Evolutionary conservation across 257 asterid genomes (phyloP).

Genomic region (Capsicum pubescens): DNA sequence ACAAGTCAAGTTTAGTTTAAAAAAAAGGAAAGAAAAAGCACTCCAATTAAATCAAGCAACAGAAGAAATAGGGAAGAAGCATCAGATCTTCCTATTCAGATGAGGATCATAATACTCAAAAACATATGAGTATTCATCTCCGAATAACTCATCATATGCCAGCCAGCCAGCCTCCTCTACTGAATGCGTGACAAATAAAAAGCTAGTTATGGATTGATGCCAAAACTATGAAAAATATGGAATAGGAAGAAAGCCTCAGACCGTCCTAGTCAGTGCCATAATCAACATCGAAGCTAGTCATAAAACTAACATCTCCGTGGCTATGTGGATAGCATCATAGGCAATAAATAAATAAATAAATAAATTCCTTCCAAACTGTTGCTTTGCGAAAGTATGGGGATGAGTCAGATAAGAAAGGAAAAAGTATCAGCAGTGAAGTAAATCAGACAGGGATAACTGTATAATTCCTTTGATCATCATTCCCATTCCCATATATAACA

Average conservation of each 20-base stretch:
- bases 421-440: constrained; percentile 25
- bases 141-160: constrained; percentile 62
- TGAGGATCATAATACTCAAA: constrained; percentile 59
- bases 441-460: constrained; percentile 43
- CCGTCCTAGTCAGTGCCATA: constrained; percentile 38
- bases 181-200: neutral
- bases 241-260: constrained; percentile 34
- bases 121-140: constrained; percentile 51
- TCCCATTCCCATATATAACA: neutral
- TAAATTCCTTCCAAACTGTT: no score
- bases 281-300: constrained; percentile 30
- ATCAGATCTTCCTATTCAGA: constrained; percentile 94
- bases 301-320: constrained; percentile 21
- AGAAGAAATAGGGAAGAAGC: constrained; percentile 35
- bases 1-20: no score
- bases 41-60: no score
- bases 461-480: constrained; percentile 32
- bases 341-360: neutral
- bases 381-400: no score
- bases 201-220: neutral
- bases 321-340: constrained; percentile 24
- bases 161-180: constrained; percentile 31
- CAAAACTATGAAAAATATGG: neutral
- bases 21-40: no score
- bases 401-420: constrained; percentile 24